Evolutionary conservation across 768 basidiomycete species (phyloP).

Genomic region (Kondoa malvinella): DNA sequence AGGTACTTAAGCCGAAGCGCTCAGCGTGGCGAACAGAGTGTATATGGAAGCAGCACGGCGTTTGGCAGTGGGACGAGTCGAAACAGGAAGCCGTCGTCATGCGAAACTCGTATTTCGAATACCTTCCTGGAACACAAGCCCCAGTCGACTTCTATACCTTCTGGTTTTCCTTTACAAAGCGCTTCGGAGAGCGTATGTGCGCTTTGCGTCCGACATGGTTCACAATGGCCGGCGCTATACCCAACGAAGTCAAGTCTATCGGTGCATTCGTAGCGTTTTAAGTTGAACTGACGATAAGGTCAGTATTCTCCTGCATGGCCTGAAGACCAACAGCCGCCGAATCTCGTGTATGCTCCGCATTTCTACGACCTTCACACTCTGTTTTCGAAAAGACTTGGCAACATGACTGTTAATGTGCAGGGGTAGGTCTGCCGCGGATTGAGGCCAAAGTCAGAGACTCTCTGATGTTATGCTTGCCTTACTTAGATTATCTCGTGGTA

Average conservation of each 20-base stretch:
- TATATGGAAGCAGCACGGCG: slow-evolving; percentile 77
- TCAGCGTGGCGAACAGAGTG: slow-evolving; percentile 61
- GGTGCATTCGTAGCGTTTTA: neutral
- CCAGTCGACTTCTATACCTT: slow-evolving; percentile 81
- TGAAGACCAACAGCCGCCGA: slow-evolving; percentile 42
- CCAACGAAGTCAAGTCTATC: slow-evolving; percentile 56
- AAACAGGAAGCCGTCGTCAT: slow-evolving; percentile 56
- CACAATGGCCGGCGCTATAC: slow-evolving; percentile 67
- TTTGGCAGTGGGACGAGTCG: slow-evolving; percentile 70
- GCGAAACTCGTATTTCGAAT: slow-evolving; percentile 66
- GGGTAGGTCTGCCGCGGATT: no score
- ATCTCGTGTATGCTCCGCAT: slow-evolving; percentile 57
- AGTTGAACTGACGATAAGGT: no score
- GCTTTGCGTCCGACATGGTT: slow-evolving; percentile 18
- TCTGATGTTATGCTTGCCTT: neutral
- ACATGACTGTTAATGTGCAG: slow-evolving; percentile 69
- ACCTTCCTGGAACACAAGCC: slow-evolving; percentile 47
- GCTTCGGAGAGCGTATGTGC: slow-evolving; percentile 41
- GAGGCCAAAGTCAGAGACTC: neutral
- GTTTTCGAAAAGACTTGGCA: slow-evolving; percentile 62
- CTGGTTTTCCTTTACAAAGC: slow-evolving; percentile 57
- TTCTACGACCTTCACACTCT: slow-evolving; percentile 85
- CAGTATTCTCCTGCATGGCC: slow-evolving; percentile 74
- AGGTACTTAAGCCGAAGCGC: neutral
- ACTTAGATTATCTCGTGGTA: slow-evolving; percentile 49